Percentiles rank a stretch among this genome's conserved stretches.
phyloP scores from a whole-genome alignment of 192 early-diverging fungal genomes.

The Jimgerdemannia lactiflua region DNA sequence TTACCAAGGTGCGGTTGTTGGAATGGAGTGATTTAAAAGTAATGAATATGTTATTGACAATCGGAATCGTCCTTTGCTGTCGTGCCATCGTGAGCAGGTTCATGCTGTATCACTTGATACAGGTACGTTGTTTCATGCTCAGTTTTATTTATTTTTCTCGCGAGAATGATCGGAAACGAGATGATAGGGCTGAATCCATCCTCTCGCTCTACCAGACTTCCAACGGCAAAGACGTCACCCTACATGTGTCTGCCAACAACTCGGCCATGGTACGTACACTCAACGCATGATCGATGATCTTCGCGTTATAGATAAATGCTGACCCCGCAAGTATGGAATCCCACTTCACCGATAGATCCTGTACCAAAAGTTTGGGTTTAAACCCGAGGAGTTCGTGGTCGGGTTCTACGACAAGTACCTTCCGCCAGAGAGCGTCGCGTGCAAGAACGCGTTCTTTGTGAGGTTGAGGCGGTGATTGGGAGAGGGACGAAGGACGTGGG shows the following conservation, averaged over 20 bases:
- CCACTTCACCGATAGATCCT: constrained; percentile 50
- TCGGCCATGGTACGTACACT: constrained; percentile 70
- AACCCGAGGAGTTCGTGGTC: constrained; percentile 88
- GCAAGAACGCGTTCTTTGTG: constrained; percentile 89
- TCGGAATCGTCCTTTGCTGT: too few relatives aligned
- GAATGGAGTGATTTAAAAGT: too few relatives aligned
- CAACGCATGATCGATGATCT: not conserved
- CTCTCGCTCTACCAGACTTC: constrained; percentile 30
- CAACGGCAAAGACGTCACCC: constrained; percentile 76
- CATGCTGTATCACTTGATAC: constrained; percentile 74
- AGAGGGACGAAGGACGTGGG: too few relatives aligned
- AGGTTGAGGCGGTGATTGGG: constrained; percentile 60
- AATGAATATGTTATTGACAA: too few relatives aligned
- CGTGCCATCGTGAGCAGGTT: constrained; percentile 3
- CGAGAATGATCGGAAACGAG: not conserved
- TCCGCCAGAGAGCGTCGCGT: constrained; percentile 63
- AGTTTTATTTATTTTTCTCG: too few relatives aligned
- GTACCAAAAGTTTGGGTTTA: constrained; percentile 93
- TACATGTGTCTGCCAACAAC: constrained; percentile 94
- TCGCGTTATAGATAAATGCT: not conserved
- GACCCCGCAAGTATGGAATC: not conserved
- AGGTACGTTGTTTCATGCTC: constrained; percentile 32
- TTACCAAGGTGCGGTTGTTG: too few relatives aligned
- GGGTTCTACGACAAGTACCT: constrained; percentile 92
- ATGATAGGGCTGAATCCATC: not conserved